Conservation (phyloP, 2,329 filamentous ascomycete genomes). For the Colletotrichum musicola region DNA sequence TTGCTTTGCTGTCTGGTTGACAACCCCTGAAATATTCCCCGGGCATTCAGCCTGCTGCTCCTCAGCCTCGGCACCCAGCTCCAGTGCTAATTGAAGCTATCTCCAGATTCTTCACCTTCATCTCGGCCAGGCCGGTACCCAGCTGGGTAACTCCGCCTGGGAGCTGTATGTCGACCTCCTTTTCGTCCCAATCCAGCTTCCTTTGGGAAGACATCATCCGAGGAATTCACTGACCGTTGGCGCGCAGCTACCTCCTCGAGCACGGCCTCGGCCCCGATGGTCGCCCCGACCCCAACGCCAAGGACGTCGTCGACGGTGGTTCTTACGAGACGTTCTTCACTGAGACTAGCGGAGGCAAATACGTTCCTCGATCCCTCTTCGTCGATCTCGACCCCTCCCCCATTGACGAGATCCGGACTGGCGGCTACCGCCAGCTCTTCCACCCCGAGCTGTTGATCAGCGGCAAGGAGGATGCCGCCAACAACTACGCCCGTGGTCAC, state of each 20-base stretch:
- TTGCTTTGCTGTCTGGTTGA: slow-evolving; percentile 20
- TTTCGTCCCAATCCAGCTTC: slow-evolving; percentile 4
- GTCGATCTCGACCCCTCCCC: slow-evolving; percentile 80
- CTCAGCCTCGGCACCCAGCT: slow-evolving; percentile 18
- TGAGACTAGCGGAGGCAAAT: slow-evolving; percentile 78
- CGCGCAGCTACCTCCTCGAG: slow-evolving; percentile 76
- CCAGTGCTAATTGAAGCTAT: slow-evolving; percentile 18
- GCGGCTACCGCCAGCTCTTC: slow-evolving; percentile 76
- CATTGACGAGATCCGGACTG: slow-evolving; percentile 80
- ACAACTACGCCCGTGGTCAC: slow-evolving; percentile 83
- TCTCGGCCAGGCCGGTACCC: slow-evolving; percentile 77
- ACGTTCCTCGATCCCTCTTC: slow-evolving; percentile 79
- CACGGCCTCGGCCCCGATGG: slow-evolving; percentile 77
- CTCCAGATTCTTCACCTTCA: slow-evolving; percentile 72
- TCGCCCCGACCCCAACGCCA: slow-evolving; percentile 70
- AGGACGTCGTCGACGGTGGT: slow-evolving; percentile 71
- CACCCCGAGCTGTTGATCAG: slow-evolving; percentile 79
- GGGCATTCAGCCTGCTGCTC: not conserved
- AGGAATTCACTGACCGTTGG: slow-evolving; percentile 33
- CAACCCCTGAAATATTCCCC: slow-evolving; percentile 29
- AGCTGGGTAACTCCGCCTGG: slow-evolving; percentile 82
- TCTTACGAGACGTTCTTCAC: slow-evolving; percentile 82
- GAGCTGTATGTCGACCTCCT: slow-evolving; percentile 72
- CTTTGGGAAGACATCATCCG: slow-evolving; percentile 37
- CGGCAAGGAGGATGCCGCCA: slow-evolving; percentile 82